A percentile compares a stretch with the other conserved stretches of the same genome.
These are phyloP conservation scores for Cryphonectria naterciae DNA, from an alignment of 2,329 filamentous ascomycete species.

Conservation along the genomic window DNA sequence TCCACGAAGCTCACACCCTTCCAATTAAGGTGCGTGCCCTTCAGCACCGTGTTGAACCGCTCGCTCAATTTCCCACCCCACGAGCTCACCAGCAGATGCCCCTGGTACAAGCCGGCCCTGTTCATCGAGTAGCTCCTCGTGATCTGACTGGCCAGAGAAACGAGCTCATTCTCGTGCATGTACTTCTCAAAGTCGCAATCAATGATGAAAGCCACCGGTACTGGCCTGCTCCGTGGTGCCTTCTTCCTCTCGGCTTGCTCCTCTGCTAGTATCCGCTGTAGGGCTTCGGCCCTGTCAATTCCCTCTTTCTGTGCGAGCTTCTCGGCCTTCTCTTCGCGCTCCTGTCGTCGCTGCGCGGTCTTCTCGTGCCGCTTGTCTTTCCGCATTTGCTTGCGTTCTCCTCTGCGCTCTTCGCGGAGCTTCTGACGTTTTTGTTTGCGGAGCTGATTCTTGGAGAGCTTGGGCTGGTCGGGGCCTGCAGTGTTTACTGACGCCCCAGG, in stretches of 20 bases:
- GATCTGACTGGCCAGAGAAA: conserved; percentile 82
- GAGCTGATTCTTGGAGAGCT: conserved; percentile 80
- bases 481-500: not conserved
- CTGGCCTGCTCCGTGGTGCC: conserved; percentile 38
- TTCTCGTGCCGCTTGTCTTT: conserved; percentile 58
- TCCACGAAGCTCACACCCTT: conserved; percentile 74
- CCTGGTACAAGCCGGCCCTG: conserved; percentile 65
- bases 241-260: conserved; percentile 36
- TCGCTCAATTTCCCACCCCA: conserved; percentile 77
- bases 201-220: conserved; percentile 80
- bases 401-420: conserved; percentile 75
- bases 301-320: conserved; percentile 45
- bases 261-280: conserved; percentile 33
- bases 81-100: conserved; percentile 76
- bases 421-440: conserved; percentile 77
- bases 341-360: conserved; percentile 53
- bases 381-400: conserved; percentile 56
- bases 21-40: conserved; percentile 76
- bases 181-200: conserved; percentile 92
- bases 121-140: conserved; percentile 92
- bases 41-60: conserved; percentile 77
- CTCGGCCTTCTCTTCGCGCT: conserved; percentile 54
- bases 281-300: conserved; percentile 44
- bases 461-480: conserved; percentile 15
- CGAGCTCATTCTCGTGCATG: conserved; percentile 85